Percentiles rank a stretch among this genome's conserved stretches.
phyloP scores from a whole-genome alignment of 352 stramenopile genomes.

The Globisporangium apiculatum region DNA sequence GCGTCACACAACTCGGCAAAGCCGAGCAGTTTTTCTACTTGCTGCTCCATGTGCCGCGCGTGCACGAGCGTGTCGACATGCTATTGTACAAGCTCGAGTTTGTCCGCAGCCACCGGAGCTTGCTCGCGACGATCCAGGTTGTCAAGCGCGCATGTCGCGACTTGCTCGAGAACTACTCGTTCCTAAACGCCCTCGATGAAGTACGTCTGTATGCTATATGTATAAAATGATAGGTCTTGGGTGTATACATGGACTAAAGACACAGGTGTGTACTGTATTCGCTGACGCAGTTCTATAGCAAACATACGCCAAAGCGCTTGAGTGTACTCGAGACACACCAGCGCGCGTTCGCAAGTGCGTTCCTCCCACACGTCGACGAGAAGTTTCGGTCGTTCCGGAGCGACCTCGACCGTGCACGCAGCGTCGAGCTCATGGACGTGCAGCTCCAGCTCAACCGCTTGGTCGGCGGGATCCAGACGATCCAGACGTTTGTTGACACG shows the following conservation, averaged over 20 bases:
- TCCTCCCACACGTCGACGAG: slow-evolving; percentile 35
- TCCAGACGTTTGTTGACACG: slow-evolving; percentile 41
- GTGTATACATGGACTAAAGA: too few relatives aligned
- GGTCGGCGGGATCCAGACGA: slow-evolving; percentile 29
- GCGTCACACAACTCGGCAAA: slow-evolving; percentile 44
- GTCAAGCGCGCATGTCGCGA: slow-evolving; percentile 61
- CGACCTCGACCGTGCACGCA: slow-evolving; percentile 42
- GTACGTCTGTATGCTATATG: slow-evolving; percentile 12
- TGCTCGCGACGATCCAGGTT: slow-evolving; percentile 40
- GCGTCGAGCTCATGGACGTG: slow-evolving; percentile 52
- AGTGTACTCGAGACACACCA: slow-evolving; percentile 21
- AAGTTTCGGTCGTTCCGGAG: slow-evolving; percentile 48
- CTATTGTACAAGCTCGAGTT: slow-evolving; percentile 80
- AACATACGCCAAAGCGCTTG: slow-evolving; percentile 26
- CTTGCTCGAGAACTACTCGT: slow-evolving; percentile 63
- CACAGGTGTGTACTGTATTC: too few relatives aligned
- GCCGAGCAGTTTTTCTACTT: slow-evolving; percentile 68
- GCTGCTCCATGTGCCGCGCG: slow-evolving; percentile 49
- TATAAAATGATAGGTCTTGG: too few relatives aligned
- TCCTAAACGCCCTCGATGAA: slow-evolving; percentile 40
- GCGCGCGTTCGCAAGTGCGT: slow-evolving; percentile 25
- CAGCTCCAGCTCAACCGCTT: slow-evolving; percentile 60
- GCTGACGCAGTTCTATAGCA: slow-evolving; percentile 38
- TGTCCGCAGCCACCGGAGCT: slow-evolving; percentile 23
- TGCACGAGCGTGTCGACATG: slow-evolving; percentile 60